phyloP scores from a whole-genome alignment of 139 green algal genomes.

The Auxenochlorella protothecoides region DNA sequence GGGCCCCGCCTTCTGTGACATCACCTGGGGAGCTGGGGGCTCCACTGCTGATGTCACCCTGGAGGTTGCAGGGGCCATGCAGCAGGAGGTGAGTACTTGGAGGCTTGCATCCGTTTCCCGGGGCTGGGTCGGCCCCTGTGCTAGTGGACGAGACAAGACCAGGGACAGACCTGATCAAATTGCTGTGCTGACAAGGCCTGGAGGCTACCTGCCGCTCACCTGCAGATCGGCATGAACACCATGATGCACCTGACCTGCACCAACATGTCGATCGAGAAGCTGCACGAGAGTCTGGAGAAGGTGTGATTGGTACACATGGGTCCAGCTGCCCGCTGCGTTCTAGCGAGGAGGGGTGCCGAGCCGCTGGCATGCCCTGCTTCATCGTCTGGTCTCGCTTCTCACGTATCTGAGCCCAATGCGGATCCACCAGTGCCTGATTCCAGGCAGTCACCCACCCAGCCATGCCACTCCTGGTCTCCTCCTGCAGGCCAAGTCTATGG shows the following conservation, averaged over 20 bases:
- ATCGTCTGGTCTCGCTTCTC: neutral
- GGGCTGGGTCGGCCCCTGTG: too few relatives aligned
- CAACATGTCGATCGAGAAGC: constrained; percentile 89
- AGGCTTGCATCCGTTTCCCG: neutral
- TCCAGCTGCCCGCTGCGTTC: neutral
- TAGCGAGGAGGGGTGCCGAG: neutral
- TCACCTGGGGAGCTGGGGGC: constrained; percentile 96
- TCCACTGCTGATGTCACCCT: constrained; percentile 90
- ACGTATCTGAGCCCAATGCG: neutral
- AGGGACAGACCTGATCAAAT: too few relatives aligned
- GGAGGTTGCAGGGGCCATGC: constrained; percentile 89
- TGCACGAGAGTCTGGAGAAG: constrained; percentile 73
- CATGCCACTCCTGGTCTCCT: neutral
- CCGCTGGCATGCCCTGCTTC: neutral
- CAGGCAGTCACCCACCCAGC: neutral
- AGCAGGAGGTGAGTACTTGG: constrained; percentile 63
- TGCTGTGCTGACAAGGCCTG: too few relatives aligned
- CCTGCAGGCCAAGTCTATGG: constrained; percentile 64
- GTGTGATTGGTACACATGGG: constrained; percentile 15
- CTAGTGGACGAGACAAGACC: too few relatives aligned
- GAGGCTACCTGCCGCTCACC: too few relatives aligned
- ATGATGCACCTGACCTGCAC: constrained; percentile 99
- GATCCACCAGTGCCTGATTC: too few relatives aligned
- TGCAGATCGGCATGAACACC: constrained; percentile 87
- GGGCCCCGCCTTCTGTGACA: constrained; percentile 89